Base-by-base conservation (phyloP, 805 yeast species). In the Clavispora vitiphila region DNA sequence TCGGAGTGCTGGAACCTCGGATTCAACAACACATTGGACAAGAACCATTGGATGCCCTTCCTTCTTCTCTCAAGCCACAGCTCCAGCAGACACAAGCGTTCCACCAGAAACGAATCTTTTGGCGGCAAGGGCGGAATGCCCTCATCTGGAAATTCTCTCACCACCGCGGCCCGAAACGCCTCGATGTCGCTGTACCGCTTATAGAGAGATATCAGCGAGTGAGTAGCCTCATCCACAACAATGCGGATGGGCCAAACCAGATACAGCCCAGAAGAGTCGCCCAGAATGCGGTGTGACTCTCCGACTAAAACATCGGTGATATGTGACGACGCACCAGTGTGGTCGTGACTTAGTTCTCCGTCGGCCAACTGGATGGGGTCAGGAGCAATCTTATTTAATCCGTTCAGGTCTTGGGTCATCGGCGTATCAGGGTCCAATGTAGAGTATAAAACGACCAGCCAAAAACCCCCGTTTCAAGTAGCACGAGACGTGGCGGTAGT, bases 121-220 rank as follows among this genome's bases (percentile, higher is more conserved):
- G 80, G 74, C 1, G 87, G 86, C 21, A 81, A 58, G 10, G 43
- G 51, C 2, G 81, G 81, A 1, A 80, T 58, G 5, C 60, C 60
- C 0, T 64, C 63, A 6, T n/a, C 56, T 0, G 77, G 75, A 45
- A 65, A 73, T 24, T 58, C 62, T 3, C 32, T 36, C 11, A 51
- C 54, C 16, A 83, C 57, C 4, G 50, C 46, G 1, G 51, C 51
- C 20, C 82, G 67, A 26, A 86, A 66, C 24, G 43, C 47, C 30
- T 62, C 80, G 46, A 86, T 76, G 35, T 86, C 91, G 26, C 78
- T 74, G 58, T 83, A 86, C 29, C 96, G 58, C 55, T 76, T 78
- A 55, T 78, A 74, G 4, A 78, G 52, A 35, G 62, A 56, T 15
- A 83, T 69, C 44, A 64, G 65, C 4, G 75, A 62, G 46, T 61